Evolutionary conservation across 2,329 filamentous ascomycete genomes (phyloP).

Genomic region (Scedosporium dehoogii): DNA sequence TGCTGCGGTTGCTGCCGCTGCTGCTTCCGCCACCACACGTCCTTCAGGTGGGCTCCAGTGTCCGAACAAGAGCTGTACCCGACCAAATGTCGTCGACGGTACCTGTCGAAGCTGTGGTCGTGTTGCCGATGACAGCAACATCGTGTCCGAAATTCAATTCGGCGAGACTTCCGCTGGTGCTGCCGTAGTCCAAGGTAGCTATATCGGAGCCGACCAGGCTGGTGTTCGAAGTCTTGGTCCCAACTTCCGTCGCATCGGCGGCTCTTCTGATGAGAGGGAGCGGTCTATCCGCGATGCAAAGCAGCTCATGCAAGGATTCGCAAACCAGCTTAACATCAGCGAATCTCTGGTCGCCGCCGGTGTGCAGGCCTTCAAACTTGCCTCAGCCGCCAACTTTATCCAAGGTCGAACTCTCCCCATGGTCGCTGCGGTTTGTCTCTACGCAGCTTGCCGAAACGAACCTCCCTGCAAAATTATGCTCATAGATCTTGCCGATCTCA

Average conservation of each 20-base stretch:
- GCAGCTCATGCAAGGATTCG: slow-evolving; percentile 52
- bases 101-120: slow-evolving; percentile 79
- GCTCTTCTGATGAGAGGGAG: slow-evolving; percentile 46
- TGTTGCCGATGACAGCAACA: slow-evolving; percentile 75
- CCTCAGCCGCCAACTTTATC: slow-evolving; percentile 65
- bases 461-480: slow-evolving; percentile 79
- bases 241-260: slow-evolving; percentile 47
- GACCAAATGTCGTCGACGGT: slow-evolving; percentile 52
- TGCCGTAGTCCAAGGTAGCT: slow-evolving; percentile 83
- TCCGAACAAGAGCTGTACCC: slow-evolving; percentile 50
- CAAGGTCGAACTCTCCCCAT: slow-evolving; percentile 78
- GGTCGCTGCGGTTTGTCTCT: slow-evolving; percentile 84
- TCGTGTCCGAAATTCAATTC: slow-evolving; percentile 86
- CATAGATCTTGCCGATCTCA: slow-evolving; percentile 85
- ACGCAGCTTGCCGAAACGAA: slow-evolving; percentile 74
- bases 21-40: slow-evolving; percentile 17
- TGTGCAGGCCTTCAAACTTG: slow-evolving; percentile 66
- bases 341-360: slow-evolving; percentile 56
- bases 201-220: slow-evolving; percentile 76
- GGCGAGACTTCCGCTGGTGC: slow-evolving; percentile 79
- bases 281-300: slow-evolving; percentile 49
- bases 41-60: slow-evolving; percentile 33
- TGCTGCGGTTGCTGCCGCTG: slow-evolving; percentile 17
- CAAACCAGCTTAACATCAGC: slow-evolving; percentile 47
- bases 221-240: slow-evolving; percentile 60